Base-by-base conservation (phyloP, 345 rosid species). In the Arabidopsis thaliana region DNA sequence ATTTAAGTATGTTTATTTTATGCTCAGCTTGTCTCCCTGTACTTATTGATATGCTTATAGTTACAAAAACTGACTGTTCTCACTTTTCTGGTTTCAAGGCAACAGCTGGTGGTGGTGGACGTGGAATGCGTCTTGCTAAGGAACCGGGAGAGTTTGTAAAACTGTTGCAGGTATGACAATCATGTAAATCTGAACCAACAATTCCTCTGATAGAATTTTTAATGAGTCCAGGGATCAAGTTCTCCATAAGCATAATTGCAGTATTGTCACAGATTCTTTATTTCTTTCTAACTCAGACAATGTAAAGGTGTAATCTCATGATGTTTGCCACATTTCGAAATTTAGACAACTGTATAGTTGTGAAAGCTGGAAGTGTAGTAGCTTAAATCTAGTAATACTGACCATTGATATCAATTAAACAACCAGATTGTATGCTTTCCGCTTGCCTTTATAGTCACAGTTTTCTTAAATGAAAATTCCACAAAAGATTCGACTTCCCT, bases 81-180 rank as follows among this genome's bases (percentile, higher is more conserved):
- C 2, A 0, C 60, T 30, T 44, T 66, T 77, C 16, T 72, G 62
- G 52, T 68, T 73, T 80, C 20, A 67, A 91, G 99, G 99, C 99
- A 82, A 94, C 97, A 59, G 97, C 99, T 14, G 97, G 99, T 83
- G 99, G 99, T 83, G 99, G 97, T 70, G 97, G 98, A 55, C 93
- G 97, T 82, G 99, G 99, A 73, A 94, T 94, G 97, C 97, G 97
- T 67, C 97, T 94, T 66, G 97, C 97, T 57, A 94, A 90, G 75
- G 96, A 87, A 78, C 97, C 97, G 20, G 89, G 80, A 14, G 99
- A 94, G 78, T 94, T 94, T 89, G 97, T 94, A 46, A 91, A 94
- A 86, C 80, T 94, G 79, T 81, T 94, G 23, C 97, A 91, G 97
- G 99, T 95, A 86, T 65, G 55, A 45, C 22, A 24, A 59, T 57